Evolutionary conservation across 1,284 basidiomycete genomes (phyloP).

Genomic region (Trametes pubescens): DNA sequence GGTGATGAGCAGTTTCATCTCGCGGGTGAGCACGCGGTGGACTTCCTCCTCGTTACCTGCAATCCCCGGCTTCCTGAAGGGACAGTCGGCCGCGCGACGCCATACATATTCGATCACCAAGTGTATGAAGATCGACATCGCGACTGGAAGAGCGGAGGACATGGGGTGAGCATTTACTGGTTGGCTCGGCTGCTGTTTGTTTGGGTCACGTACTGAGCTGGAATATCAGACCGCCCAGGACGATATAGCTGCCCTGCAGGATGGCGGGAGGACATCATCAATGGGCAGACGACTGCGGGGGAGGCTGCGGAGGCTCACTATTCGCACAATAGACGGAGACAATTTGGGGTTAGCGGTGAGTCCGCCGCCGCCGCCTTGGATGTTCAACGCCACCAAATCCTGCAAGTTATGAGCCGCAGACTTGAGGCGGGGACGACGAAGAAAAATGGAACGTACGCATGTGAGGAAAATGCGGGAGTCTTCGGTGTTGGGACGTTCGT

Average conservation of each 20-base stretch:
- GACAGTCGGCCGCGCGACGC: constrained; percentile 19
- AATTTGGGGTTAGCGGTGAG: constrained; percentile 46
- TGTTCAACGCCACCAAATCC: constrained; percentile 57
- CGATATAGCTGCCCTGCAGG: constrained; percentile 52
- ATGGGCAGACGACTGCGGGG: background rate
- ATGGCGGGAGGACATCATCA: background rate
- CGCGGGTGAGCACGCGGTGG: constrained; percentile 9
- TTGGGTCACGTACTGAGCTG: constrained; percentile 47
- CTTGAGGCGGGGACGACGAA: too few relatives aligned
- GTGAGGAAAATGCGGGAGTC: constrained; percentile 59
- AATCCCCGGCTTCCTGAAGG: constrained; percentile 15
- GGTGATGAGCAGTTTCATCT: constrained; percentile 26
- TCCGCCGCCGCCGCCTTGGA: constrained; percentile 65
- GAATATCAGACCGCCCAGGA: constrained; percentile 62
- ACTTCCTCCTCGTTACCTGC: background rate
- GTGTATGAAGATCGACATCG: constrained; percentile 25
- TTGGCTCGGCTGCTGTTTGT: background rate
- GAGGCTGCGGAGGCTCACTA: background rate
- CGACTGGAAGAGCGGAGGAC: background rate
- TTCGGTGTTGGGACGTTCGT: constrained; percentile 28
- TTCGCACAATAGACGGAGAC: background rate
- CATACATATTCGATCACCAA: constrained; percentile 25
- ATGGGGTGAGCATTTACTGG: background rate
- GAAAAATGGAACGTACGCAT: constrained; percentile 49
- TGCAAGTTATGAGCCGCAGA: background rate